Conservation (phyloP, 352 stramenopile species). For the Globisporangium orthogonon region DNA sequence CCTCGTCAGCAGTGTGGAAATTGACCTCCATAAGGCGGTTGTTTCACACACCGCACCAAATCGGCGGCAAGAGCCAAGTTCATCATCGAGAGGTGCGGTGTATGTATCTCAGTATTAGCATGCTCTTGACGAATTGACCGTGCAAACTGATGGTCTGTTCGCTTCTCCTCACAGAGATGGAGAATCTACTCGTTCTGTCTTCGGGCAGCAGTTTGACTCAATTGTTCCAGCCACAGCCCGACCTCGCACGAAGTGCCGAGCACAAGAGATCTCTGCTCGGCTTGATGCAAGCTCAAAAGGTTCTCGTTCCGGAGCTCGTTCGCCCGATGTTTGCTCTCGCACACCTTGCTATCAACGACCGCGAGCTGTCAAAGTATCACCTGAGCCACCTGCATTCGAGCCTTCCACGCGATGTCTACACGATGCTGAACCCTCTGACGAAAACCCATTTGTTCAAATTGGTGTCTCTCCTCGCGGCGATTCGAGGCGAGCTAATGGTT, state of each 20-base stretch:
- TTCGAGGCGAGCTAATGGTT: slow-evolving; percentile 27
- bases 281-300: neutral
- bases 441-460: slow-evolving; percentile 18
- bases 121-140: neutral
- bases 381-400: slow-evolving; percentile 20
- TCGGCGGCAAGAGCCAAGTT: neutral
- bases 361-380: slow-evolving; percentile 20
- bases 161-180: slow-evolving; percentile 1
- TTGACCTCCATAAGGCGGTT: slow-evolving; percentile 2
- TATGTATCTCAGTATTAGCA: neutral
- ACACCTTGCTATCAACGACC: slow-evolving; percentile 14
- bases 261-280: neutral
- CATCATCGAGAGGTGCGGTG: slow-evolving; percentile 3
- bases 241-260: neutral
- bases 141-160: neutral
- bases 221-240: slow-evolving; percentile 10
- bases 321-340: slow-evolving; percentile 32
- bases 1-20: slow-evolving; percentile 1
- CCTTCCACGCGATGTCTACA: slow-evolving; percentile 35
- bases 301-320: slow-evolving; percentile 14
- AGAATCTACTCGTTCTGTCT: slow-evolving; percentile 39
- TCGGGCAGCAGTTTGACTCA: slow-evolving; percentile 26
- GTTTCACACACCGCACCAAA: neutral
- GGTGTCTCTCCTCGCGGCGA: slow-evolving; percentile 17
- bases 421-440: slow-evolving; percentile 35